Evolutionary conservation across 148 eudicot species (phyloP), one percentile per base, ranked within the genome.

Genomic region (Vaccinium darrowii): DNA sequence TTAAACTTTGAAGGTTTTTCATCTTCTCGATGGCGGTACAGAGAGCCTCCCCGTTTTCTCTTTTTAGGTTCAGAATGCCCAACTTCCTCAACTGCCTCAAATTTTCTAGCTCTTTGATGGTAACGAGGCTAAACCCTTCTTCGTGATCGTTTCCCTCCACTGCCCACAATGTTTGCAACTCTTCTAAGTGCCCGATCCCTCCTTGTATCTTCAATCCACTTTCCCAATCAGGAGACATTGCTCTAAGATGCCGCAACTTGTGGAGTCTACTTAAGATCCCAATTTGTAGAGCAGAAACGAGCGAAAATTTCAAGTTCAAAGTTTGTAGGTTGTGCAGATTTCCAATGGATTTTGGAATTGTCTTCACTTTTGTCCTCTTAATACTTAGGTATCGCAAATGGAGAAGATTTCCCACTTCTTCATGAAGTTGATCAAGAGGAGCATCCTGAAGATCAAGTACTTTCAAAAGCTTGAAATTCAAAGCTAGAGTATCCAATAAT

Each of bases 351-450:
- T 39, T 80, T 1, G 83, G 54, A 80, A 80, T 36, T 60, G 19
- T 7, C 51, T n/a, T 21, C 51, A 80, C 69, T 1, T 16, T 39
- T 39, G 69, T 80, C 18, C 62, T 3, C 52, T 49, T 60, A 14
- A 80, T 50, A 63, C 83, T 80, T 16, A 80, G 47, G 52, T 80
- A 80, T 18, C 9, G 47, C 4, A 80, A 63, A 56, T 80, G 72
- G 14, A 80, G 23, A 1, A 56, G 83, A 36, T 7, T 78, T 18
- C 39, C 58, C 18, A 78, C 60, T 51, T 53, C 81, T 51, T 50
- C 33, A 25, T 53, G 39, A 52, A 78, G 18, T 7, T 23, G 14
- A 78, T 5, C 81, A 4, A 78, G 27, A 49, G 81, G 57, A 18
- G 81, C 27, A 49, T 49, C 56, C 3, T 27, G 10, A n/a, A 78